Conservation (phyloP, 2,329 filamentous ascomycete species). For the Aureobasidium pullulans region DNA sequence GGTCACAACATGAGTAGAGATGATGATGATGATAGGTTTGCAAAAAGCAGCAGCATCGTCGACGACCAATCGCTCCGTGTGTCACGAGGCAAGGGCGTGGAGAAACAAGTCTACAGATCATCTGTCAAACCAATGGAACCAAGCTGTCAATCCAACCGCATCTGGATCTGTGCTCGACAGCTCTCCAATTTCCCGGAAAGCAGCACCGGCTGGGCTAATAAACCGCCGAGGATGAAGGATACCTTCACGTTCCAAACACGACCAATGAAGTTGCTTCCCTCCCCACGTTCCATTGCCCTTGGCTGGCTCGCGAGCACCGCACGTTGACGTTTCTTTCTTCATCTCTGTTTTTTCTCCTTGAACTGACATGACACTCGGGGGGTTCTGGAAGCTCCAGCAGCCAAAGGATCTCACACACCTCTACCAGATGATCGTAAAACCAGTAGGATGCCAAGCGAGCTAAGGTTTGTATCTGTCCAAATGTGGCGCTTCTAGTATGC, state of each 20-base stretch:
- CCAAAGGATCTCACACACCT: not conserved
- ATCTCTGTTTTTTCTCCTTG: constrained; percentile 6
- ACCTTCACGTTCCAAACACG: not conserved
- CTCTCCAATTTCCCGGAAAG: not conserved
- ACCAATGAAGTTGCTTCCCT: not conserved
- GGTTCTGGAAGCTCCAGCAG: constrained; percentile 1
- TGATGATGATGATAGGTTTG: not conserved
- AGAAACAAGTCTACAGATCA: constrained; percentile 9
- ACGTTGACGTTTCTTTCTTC: constrained; percentile 4
- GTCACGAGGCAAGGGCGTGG: constrained; percentile 7
- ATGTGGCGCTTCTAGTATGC: constrained; percentile 4
- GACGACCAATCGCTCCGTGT: not conserved
- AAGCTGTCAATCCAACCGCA: constrained; percentile 5
- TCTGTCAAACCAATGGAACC: constrained; percentile 7
- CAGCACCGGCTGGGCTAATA: not conserved
- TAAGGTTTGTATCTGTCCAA: not conserved
- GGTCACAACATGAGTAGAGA: not conserved
- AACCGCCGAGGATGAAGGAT: not conserved
- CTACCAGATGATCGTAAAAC: not conserved
- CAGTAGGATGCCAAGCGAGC: not conserved
- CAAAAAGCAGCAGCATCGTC: not conserved
- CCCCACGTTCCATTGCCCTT: constrained; percentile 3
- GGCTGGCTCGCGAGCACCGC: not conserved
- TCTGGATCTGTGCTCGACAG: constrained; percentile 1
- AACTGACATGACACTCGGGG: constrained; percentile 1